phyloP scores from a whole-genome alignment of 2,329 filamentous ascomycete species.

The Hortaea werneckii region DNA sequence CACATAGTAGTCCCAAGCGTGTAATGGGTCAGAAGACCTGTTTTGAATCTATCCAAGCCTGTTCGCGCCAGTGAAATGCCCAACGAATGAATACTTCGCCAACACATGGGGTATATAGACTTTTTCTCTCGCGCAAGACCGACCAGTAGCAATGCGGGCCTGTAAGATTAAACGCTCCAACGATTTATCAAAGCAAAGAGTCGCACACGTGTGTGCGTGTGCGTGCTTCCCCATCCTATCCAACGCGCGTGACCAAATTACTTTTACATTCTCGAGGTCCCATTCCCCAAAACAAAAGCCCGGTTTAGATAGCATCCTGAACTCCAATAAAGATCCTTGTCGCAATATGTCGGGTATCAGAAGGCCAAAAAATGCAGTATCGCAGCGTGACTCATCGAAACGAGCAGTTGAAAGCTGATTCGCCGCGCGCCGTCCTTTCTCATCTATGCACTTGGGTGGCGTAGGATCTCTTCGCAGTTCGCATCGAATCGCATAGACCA shows the following conservation, averaged over 20 bases:
- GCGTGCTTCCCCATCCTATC: background rate
- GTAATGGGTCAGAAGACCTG: no score
- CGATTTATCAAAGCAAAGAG: background rate
- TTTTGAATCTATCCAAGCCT: no score
- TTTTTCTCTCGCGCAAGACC: background rate
- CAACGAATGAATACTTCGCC: no score
- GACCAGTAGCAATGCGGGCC: conserved; percentile 2
- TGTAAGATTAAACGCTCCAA: conserved; percentile 2
- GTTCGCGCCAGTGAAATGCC: no score
- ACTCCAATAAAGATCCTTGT: background rate
- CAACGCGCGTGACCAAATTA: background rate
- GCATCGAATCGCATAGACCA: conserved; percentile 94
- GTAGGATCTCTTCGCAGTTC: conserved; percentile 85
- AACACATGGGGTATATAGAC: no score
- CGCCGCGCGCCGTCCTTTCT: background rate
- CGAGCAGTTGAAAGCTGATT: background rate
- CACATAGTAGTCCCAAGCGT: no score
- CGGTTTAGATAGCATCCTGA: background rate
- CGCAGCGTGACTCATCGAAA: no score
- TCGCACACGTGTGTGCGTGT: background rate
- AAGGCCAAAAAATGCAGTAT: background rate
- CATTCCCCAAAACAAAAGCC: background rate
- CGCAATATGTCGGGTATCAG: background rate
- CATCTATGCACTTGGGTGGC: conserved; percentile 32
- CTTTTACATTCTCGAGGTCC: conserved; percentile 1